phyloP scores from a whole-genome alignment of 2,329 filamentous ascomycete genomes.

The Aotearoamyces nothofagi region DNA sequence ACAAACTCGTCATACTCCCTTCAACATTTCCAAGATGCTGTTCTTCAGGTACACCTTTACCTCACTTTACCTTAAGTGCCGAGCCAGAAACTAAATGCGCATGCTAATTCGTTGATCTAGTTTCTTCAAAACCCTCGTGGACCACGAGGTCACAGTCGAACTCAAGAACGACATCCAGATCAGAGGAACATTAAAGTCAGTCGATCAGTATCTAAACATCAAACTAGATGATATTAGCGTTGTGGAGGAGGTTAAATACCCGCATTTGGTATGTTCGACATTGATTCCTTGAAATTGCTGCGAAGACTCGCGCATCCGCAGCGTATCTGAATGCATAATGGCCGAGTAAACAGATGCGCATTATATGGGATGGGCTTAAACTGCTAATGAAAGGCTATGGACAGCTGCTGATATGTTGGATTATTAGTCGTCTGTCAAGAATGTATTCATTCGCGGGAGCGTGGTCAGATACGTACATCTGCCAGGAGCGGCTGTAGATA shows the following conservation, averaged over 20 bases:
- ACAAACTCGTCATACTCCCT: neutral
- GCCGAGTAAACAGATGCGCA: no score
- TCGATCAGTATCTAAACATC: slow-evolving; percentile 98
- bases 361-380: no score
- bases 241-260: slow-evolving; percentile 85
- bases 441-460: slow-evolving; percentile 62
- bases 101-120: slow-evolving; percentile 26
- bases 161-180: slow-evolving; percentile 99
- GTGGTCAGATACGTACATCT: slow-evolving; percentile 63
- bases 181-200: slow-evolving; percentile 85
- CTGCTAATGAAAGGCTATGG: no score
- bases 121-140: slow-evolving; percentile 98
- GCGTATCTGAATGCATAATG: no score
- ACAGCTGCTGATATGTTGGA: no score
- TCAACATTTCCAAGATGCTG: slow-evolving; percentile 18
- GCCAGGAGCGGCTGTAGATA: slow-evolving; percentile 51
- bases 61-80: neutral
- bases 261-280: slow-evolving; percentile 58
- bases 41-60: slow-evolving; percentile 21
- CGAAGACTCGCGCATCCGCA: no score
- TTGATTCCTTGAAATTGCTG: no score
- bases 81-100: neutral
- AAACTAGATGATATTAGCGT: slow-evolving; percentile 94
- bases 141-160: slow-evolving; percentile 93
- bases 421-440: slow-evolving; percentile 52